Percentiles rank a stretch among this genome's conserved stretches.
These are phyloP conservation scores for Ceratobasidium sp. DNA, from an alignment of 1,284 basidiomycete species.

Conservation along the genomic window DNA sequence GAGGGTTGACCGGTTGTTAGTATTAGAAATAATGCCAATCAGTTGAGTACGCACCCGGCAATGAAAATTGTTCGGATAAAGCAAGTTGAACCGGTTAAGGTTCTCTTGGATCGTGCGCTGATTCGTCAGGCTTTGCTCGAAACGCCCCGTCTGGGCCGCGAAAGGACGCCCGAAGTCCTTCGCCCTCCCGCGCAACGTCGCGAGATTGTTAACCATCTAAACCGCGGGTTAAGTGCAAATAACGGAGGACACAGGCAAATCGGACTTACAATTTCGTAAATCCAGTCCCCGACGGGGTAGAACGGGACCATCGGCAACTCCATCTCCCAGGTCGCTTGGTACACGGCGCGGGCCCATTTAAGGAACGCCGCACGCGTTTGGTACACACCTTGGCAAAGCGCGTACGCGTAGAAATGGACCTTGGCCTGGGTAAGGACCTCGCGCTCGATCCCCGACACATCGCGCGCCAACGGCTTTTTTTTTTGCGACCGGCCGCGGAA, in stretches of 20 bases:
- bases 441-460: not conserved
- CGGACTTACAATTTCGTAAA: constrained; percentile 1
- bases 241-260: not conserved
- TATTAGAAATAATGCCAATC: no score
- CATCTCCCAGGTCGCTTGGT: constrained; percentile 11
- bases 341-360: not conserved
- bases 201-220: constrained; percentile 30
- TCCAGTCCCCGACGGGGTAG: not conserved
- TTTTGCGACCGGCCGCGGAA: no score
- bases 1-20: no score
- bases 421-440: constrained; percentile 7
- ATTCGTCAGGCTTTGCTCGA: not conserved
- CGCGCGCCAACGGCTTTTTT: constrained; percentile 24
- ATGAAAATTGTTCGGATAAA: constrained; percentile 30
- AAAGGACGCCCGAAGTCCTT: constrained; percentile 8
- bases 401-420: not conserved
- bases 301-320: not conserved
- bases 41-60: constrained; percentile 17
- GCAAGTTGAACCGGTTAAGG: not conserved
- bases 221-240: not conserved
- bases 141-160: not conserved
- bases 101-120: constrained; percentile 9
- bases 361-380: constrained; percentile 8
- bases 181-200: constrained; percentile 21
- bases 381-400: not conserved